phyloP scores from a whole-genome alignment of 2,329 filamentous ascomycete genomes.

The Dothistroma septosporum region DNA sequence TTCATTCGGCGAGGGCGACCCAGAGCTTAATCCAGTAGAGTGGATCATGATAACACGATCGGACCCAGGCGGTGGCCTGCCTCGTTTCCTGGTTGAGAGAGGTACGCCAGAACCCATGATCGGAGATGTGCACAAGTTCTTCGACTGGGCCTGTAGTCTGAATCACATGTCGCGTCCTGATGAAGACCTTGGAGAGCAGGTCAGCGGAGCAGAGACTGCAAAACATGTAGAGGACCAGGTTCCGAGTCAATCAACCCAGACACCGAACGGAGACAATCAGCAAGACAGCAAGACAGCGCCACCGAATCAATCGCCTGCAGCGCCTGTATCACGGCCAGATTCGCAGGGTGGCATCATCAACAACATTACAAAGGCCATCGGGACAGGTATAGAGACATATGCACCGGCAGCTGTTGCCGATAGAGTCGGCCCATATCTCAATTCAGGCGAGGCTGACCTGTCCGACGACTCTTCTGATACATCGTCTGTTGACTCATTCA shows the following conservation, averaged over 20 bases:
- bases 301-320: conserved; percentile 6
- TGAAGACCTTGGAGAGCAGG: conserved; percentile 33
- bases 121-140: conserved; percentile 72
- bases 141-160: conserved; percentile 67
- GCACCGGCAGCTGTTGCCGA: conserved; percentile 32
- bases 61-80: conserved; percentile 83
- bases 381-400: conserved; percentile 33
- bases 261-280: not conserved
- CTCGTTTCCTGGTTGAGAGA: conserved; percentile 85
- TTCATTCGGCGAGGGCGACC: conserved; percentile 33
- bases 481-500: conserved; percentile 36
- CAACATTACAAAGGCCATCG: conserved; percentile 29
- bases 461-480: conserved; percentile 24
- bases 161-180: conserved; percentile 39
- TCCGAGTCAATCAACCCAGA: not conserved
- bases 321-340: conserved; percentile 5
- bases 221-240: not conserved
- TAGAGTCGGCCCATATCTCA: conserved; percentile 26
- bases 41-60: conserved; percentile 92
- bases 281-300: not conserved
- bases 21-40: conserved; percentile 65
- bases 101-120: conserved; percentile 79
- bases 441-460: conserved; percentile 11
- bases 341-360: conserved; percentile 29
- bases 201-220: conserved; percentile 1